Evolutionary conservation across 495 filamentous ascomycete species (phyloP).

Genomic region (Penicillium pulvis): DNA sequence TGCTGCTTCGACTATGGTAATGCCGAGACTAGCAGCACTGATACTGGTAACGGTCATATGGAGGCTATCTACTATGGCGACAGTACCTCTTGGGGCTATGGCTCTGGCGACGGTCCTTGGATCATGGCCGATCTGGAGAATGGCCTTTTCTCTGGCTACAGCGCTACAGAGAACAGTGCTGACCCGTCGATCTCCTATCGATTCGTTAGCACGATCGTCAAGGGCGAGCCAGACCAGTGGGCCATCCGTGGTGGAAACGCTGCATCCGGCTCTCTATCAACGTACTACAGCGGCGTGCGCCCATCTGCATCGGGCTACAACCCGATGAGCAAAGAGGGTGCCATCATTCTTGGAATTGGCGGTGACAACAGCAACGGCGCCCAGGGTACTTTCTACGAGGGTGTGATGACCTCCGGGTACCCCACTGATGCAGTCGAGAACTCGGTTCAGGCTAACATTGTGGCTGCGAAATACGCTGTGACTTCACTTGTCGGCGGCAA

Average conservation of each 20-base stretch:
- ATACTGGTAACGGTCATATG: constrained; percentile 62
- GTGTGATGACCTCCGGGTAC: constrained; percentile 60
- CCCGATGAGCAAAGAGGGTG: constrained; percentile 62
- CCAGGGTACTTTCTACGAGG: constrained; percentile 64
- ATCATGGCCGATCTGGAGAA: constrained; percentile 65
- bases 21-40: constrained; percentile 53
- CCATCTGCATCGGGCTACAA: constrained; percentile 52
- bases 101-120: constrained; percentile 58
- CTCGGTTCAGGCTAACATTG: constrained; percentile 59
- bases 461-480: constrained; percentile 54
- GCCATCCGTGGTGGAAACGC: constrained; percentile 57
- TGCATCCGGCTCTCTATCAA: constrained; percentile 54
- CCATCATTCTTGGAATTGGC: constrained; percentile 61
- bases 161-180: constrained; percentile 38
- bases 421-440: constrained; percentile 57
- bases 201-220: constrained; percentile 55
- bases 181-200: constrained; percentile 52
- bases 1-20: constrained; percentile 68
- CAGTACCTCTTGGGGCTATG: constrained; percentile 50
- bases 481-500: constrained; percentile 50
- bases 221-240: constrained; percentile 54
- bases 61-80: constrained; percentile 62
- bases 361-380: constrained; percentile 57
- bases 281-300: constrained; percentile 55
- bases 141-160: constrained; percentile 54